phyloP scores from a whole-genome alignment of 169 alveolate species.

The Eimeria acervulina region DNA sequence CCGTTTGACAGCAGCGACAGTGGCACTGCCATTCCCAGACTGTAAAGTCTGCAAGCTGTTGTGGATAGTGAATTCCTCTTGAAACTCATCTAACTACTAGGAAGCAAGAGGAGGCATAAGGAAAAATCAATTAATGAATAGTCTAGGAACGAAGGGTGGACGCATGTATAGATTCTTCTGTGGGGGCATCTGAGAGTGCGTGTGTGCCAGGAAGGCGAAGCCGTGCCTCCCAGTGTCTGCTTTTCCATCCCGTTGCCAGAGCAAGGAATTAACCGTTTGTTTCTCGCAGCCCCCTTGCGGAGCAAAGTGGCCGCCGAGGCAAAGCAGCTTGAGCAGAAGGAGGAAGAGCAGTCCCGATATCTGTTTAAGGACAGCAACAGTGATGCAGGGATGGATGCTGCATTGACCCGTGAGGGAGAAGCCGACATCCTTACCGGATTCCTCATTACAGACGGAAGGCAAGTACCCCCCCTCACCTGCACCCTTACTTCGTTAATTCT shows the following conservation, averaged over 20 bases:
- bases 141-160: too few species aligned
- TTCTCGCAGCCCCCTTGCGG: conserved; percentile 30
- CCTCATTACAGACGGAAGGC: conserved; percentile 51
- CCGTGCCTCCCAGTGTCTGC: neutral
- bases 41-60: neutral
- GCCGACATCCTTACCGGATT: conserved; percentile 46
- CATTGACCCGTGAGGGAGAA: neutral
- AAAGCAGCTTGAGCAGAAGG: neutral
- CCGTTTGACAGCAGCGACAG: neutral
- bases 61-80: neutral
- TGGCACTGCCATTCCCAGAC: neutral
- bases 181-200: neutral
- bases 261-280: conserved; percentile 50
- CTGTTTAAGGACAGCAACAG: neutral
- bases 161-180: too few species aligned
- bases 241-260: neutral
- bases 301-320: conserved; percentile 40
- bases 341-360: neutral
- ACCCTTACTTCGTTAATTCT: neutral
- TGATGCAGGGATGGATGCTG: neutral
- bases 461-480: neutral
- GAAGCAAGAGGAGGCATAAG: neutral
- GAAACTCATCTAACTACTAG: neutral
- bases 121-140: too few species aligned
- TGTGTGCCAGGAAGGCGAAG: conserved; percentile 24